Percentiles rank a stretch among this genome's conserved stretches.
These are phyloP conservation scores for Penstemon eatonii DNA, from an alignment of 257 asterid species.

Conservation along the genomic window DNA sequence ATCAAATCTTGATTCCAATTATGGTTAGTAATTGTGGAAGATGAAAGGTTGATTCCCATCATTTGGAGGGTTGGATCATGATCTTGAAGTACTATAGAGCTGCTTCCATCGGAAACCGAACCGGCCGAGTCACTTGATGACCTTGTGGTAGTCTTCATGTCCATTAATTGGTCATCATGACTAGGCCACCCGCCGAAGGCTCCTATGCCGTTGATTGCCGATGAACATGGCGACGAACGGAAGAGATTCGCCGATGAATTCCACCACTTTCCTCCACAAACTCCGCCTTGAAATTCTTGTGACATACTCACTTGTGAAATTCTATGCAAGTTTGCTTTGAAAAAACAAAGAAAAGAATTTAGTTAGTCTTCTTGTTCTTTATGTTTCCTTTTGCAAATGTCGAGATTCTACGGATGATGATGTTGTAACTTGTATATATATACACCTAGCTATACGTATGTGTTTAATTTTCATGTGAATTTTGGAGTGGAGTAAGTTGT, in stretches of 20 bases:
- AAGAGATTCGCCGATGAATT: slow-evolving; percentile 51
- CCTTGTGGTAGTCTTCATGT: slow-evolving; percentile 30
- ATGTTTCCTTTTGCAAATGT: neutral
- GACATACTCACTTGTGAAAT: slow-evolving; percentile 36
- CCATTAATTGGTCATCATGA: slow-evolving; percentile 28
- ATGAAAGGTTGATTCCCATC: slow-evolving; percentile 32
- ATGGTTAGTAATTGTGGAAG: slow-evolving; percentile 28
- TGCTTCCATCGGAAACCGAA: slow-evolving; percentile 52
- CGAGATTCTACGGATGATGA: slow-evolving; percentile 11
- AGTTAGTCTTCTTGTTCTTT: neutral
- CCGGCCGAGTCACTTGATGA: slow-evolving; percentile 50
- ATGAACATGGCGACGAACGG: slow-evolving; percentile 53
- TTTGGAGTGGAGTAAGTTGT: neutral
- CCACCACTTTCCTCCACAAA: slow-evolving; percentile 73
- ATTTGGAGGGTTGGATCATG: slow-evolving; percentile 18
- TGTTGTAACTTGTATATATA: slow-evolving; percentile 9
- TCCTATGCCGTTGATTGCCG: slow-evolving; percentile 41
- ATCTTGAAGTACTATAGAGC: slow-evolving; percentile 21
- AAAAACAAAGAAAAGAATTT: neutral
- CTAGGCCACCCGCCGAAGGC: slow-evolving; percentile 55
- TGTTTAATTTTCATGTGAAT: neutral
- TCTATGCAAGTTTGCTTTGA: neutral
- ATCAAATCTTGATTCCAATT: slow-evolving; percentile 49
- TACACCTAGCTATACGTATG: neutral
- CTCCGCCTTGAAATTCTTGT: slow-evolving; percentile 59